Evolutionary conservation across 2,329 filamentous ascomycete genomes (phyloP), one percentile per base, ranked within the genome.

Genomic region (Cladophialophora carrionii): DNA sequence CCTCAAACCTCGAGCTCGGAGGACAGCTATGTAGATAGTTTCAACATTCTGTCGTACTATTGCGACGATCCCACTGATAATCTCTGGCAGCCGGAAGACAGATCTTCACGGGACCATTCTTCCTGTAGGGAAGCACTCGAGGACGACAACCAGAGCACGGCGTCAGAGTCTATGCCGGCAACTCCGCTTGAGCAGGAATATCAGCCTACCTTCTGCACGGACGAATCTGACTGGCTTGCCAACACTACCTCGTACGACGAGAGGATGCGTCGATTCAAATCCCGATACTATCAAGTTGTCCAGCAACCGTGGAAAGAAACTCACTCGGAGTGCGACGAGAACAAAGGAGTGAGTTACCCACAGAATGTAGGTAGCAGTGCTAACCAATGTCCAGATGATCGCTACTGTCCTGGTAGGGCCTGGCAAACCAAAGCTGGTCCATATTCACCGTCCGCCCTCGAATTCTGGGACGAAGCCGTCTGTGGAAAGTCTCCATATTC

Each of bases 401-500:
- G 68, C 68, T 8, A 69, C 63, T 0, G 57, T 71, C 4, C 59
- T 71, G 20, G 64, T 65, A 29, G 68, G 68, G 17, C 67, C 67
- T 31, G 67, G 68, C 17, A 71, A 71, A 51, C 65, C 70, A n/a
- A 70, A 61, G 58, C 56, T 71, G 17, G 61, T 71, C 17, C 65
- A 70, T 46, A 71, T 71, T n/a, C 68, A 67, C 34, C 68, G 70
- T 41, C 67, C 68, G 12, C 41, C 59, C 4, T 70, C 66, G 2
- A 66, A 46, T 58, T 61, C 22, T 14, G 34, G 48, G 17, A 54
- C 17, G 43, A 22, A 62, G 48, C 46, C 26, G 12, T 46, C 43
- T n/a, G 17, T 43, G 5, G 51, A 59, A 58, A 20, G 20, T 29
- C 43, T 34, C 9, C 12, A 17, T 43, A 12, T 17, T 22, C 68